Evolutionary conservation across 2,329 filamentous ascomycete genomes (phyloP), one percentile per base, ranked within the genome.

Genomic region (Coniella vitis): DNA sequence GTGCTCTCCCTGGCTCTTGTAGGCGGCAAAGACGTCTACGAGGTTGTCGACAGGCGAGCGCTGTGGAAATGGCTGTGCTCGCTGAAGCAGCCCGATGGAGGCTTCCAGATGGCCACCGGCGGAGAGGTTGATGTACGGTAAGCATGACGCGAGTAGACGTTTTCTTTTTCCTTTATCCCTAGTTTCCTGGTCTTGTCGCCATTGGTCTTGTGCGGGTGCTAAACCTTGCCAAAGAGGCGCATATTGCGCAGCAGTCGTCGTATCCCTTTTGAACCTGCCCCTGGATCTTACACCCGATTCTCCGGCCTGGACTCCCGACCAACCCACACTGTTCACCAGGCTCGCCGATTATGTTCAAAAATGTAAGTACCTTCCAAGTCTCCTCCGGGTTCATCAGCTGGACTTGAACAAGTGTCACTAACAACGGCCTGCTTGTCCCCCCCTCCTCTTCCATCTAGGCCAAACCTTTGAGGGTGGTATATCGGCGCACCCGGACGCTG

Each of bases 401-500:
- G 39, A 48, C 51, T 46, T 47, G 36, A 45, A 31, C 25, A 39
- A 38, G 38, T 29, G 25, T 44, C 50, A 50, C 52, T 63, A 49
- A 65, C 45, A 46, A 43, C 21, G 19, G 19, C 45, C 31, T n/a
- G n/a, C n/a, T 34, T n/a, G 25, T 29, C 25, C 10, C 25, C 5
- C 25, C 25, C 10, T 10, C 49, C 54, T 13, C 16, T 13, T 16
- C 34, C 7, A 7, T 16, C 17, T 55, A 89, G 86, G 87, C 64
- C 91, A 97, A 75, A 94, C 88, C 10, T 96, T 86, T 66, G 93
- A 98, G 71, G 93, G 93, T 55, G 93, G 93, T 42, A 90, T 98
- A 57, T 90, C 87, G 56, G 86, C 82, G 48, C 84, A 85, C 55
- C 93, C 90, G 45, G 85, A 84, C 52, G 83, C 86, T 55, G 93